These are phyloP conservation scores for Saccharomycopsis sp. DNA, from an alignment of 805 yeast species.

Conservation along the genomic window DNA sequence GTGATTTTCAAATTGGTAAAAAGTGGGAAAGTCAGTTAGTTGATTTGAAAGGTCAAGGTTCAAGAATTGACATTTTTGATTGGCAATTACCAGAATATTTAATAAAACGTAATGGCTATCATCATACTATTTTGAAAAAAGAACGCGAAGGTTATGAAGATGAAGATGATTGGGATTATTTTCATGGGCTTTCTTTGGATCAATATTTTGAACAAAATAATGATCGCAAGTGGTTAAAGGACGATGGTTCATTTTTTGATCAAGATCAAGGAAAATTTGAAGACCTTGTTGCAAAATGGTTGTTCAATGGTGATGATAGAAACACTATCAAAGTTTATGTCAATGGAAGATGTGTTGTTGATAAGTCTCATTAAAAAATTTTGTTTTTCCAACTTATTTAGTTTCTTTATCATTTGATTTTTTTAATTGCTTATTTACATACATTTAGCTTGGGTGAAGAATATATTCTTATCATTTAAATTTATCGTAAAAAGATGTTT, in stretches of 20 bases:
- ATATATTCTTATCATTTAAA: too few relatives aligned
- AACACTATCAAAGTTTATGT: constrained; percentile 78
- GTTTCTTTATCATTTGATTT: too few relatives aligned
- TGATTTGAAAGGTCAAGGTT: constrained; percentile 41
- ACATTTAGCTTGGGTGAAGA: too few relatives aligned
- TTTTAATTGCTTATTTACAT: too few relatives aligned
- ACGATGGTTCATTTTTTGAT: constrained; percentile 17
- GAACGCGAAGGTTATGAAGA: too few relatives aligned
- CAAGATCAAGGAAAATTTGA: constrained; percentile 33
- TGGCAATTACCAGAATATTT: constrained; percentile 48
- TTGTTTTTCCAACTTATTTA: too few relatives aligned
- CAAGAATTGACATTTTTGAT: constrained; percentile 64
- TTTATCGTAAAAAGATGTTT: too few relatives aligned
- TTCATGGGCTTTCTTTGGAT: neutral
- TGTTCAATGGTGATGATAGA: constrained; percentile 89
- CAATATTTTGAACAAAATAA: constrained; percentile 3
- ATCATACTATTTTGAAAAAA: neutral
- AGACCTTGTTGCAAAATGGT: constrained; percentile 75
- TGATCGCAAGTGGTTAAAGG: constrained; percentile 3
- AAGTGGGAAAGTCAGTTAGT: constrained; percentile 76
- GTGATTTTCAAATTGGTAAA: constrained; percentile 69
- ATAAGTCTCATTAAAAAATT: too few relatives aligned
- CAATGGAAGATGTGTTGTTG: constrained; percentile 55
- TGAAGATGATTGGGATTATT: neutral
- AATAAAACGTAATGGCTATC: constrained; percentile 8